phyloP scores from a whole-genome alignment of 73 alveolate genomes.

The Paramecium sonneborni region DNA sequence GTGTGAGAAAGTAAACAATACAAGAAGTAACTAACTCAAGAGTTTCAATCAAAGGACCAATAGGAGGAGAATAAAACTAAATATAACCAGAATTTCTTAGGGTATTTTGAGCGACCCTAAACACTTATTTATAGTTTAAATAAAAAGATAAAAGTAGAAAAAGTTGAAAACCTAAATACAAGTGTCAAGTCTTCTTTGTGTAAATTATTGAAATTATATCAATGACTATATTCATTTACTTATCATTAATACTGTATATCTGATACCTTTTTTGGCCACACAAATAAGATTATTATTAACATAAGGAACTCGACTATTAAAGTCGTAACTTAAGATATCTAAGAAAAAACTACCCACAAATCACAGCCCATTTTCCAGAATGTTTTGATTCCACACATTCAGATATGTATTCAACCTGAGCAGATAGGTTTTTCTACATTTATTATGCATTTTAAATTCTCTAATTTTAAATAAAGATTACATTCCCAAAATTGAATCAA shows the following conservation, averaged over 20 bases:
- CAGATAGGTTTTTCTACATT: background rate
- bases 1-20: background rate
- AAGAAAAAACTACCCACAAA: constrained; percentile 14
- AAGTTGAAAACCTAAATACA: background rate
- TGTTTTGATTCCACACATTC: constrained; percentile 6
- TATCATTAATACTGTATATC: constrained; percentile 41
- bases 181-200: background rate
- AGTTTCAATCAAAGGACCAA: constrained; percentile 2
- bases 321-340: background rate
- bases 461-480: background rate
- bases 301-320: constrained; percentile 39
- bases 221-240: constrained; percentile 31
- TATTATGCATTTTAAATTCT: constrained; percentile 31
- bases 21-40: background rate
- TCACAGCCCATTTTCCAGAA: constrained; percentile 42
- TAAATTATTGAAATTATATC: constrained; percentile 21
- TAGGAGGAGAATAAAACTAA: background rate
- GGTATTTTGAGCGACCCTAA: background rate
- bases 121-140: background rate
- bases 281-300: constrained; percentile 4
- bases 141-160: background rate
- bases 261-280: constrained; percentile 36
- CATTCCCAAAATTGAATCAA: constrained; percentile 19
- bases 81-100: background rate
- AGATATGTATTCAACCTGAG: background rate